Conservation (phyloP, 2,329 filamentous ascomycete genomes). For the Scolecobasidium constrictum region DNA sequence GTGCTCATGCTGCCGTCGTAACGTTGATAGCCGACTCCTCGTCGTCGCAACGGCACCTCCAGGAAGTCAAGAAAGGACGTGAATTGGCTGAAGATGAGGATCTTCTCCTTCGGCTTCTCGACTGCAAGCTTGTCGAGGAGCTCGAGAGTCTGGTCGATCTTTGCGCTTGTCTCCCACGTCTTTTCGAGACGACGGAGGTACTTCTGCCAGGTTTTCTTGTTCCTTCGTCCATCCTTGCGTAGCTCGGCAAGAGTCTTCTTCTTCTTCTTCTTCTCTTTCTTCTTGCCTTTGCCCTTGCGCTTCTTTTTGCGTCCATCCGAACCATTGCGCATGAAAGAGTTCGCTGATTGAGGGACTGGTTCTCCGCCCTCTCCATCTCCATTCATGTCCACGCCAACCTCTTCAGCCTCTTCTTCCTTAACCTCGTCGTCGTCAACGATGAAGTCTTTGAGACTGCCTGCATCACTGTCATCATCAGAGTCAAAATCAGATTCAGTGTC, state of each 20-base stretch:
- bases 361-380: slow-evolving; percentile 9
- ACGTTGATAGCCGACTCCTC: slow-evolving; percentile 49
- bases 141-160: slow-evolving; percentile 59
- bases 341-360: slow-evolving; percentile 16
- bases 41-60: slow-evolving; percentile 56
- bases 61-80: slow-evolving; percentile 68
- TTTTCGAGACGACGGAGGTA: slow-evolving; percentile 61
- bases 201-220: slow-evolving; percentile 50
- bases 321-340: slow-evolving; percentile 23
- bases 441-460: slow-evolving; percentile 20
- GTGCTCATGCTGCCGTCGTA: slow-evolving; percentile 70
- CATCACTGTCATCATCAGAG: slow-evolving; percentile 27
- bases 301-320: slow-evolving; percentile 20
- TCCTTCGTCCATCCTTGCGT: slow-evolving; percentile 55
- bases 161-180: slow-evolving; percentile 63
- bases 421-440: slow-evolving; percentile 25
- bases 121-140: slow-evolving; percentile 41
- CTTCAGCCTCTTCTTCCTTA: slow-evolving; percentile 21
- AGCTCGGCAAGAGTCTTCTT: slow-evolving; percentile 49
- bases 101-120: slow-evolving; percentile 61
- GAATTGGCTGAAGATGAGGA: slow-evolving; percentile 74
- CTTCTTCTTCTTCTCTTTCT: slow-evolving; percentile 20
- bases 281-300: slow-evolving; percentile 32
- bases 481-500: slow-evolving; percentile 19
- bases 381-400: slow-evolving; percentile 30